phyloP scores from a whole-genome alignment of 768 basidiomycete species.

The Hysterangium stoloniferum region DNA sequence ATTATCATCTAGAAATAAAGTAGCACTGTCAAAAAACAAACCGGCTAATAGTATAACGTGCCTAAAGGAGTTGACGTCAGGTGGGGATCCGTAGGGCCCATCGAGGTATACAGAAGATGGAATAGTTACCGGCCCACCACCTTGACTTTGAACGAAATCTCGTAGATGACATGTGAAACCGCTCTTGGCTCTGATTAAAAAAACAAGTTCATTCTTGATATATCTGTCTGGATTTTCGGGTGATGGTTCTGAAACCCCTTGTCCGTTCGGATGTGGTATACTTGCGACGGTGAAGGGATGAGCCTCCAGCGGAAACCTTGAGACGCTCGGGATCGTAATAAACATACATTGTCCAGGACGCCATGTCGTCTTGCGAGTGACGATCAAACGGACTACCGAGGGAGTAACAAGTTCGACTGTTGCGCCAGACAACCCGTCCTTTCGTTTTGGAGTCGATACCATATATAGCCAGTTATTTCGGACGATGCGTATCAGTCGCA shows the following conservation, averaged over 20 bases:
- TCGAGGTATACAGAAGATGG: not conserved
- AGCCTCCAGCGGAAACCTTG: constrained; percentile 36
- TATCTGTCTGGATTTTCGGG: too few species aligned
- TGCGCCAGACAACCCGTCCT: too few species aligned
- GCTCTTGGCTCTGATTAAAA: constrained; percentile 41
- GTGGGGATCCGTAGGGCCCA: not conserved
- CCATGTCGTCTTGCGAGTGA: constrained; percentile 34
- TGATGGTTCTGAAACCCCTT: constrained; percentile 14
- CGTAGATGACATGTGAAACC: constrained; percentile 44
- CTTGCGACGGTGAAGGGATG: constrained; percentile 46
- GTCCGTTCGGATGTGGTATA: constrained; percentile 22
- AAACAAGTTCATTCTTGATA: constrained; percentile 13
- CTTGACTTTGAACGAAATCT: constrained; percentile 12
- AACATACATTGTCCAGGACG: constrained; percentile 44
- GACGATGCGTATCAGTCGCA: constrained; percentile 3
- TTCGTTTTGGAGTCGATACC: too few species aligned
- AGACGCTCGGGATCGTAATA: constrained; percentile 38
- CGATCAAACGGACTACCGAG: constrained; percentile 28
- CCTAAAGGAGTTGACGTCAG: not conserved
- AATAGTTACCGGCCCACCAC: not conserved
- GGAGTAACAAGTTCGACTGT: not conserved
- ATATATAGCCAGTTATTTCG: not conserved
- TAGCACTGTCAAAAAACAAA: not conserved
- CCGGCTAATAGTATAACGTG: constrained; percentile 1
- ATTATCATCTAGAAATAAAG: not conserved